Percentiles rank a stretch among this genome's conserved stretches.
These are phyloP conservation scores for Pythium phragmitis DNA, from an alignment of 352 stramenopile species.

Conservation along the genomic window DNA sequence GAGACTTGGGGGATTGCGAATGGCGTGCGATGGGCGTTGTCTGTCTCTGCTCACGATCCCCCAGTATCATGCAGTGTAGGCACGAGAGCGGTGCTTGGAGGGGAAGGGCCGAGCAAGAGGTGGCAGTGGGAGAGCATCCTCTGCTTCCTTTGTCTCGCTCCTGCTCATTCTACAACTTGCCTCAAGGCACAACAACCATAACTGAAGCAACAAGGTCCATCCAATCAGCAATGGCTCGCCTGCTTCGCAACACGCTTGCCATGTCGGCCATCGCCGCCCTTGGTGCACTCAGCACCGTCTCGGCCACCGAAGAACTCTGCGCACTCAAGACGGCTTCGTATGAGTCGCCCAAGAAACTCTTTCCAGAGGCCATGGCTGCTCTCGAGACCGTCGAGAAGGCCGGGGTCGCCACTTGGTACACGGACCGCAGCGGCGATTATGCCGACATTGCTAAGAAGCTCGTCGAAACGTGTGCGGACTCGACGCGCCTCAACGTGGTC, in stretches of 20 bases:
- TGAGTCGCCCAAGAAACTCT: conserved; percentile 37
- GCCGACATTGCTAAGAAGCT: conserved; percentile 32
- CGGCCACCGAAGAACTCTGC: conserved; percentile 43
- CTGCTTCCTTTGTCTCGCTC: not conserved
- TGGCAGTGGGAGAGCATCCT: not conserved
- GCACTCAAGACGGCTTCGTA: conserved; percentile 47
- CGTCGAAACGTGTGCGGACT: conserved; percentile 35
- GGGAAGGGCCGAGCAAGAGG: no score
- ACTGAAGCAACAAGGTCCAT: conserved; percentile 1
- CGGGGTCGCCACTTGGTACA: conserved; percentile 70
- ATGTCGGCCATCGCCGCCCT: not conserved
- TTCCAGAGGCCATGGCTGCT: conserved; percentile 44
- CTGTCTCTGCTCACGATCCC: not conserved
- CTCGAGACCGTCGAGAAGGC: conserved; percentile 50
- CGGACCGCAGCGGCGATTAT: conserved; percentile 54
- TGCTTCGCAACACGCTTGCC: conserved; percentile 7
- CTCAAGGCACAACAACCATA: not conserved
- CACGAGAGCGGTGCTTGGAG: no score
- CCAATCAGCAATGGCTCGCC: conserved; percentile 3
- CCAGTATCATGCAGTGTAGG: no score
- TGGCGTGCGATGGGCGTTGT: conserved; percentile 9
- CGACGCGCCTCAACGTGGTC: conserved; percentile 46
- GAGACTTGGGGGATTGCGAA: not conserved
- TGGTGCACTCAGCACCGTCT: not conserved
- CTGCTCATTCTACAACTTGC: conserved; percentile 12